Conservation (phyloP, 352 stramenopile genomes). For the Thalassiosira pacifica region DNA sequence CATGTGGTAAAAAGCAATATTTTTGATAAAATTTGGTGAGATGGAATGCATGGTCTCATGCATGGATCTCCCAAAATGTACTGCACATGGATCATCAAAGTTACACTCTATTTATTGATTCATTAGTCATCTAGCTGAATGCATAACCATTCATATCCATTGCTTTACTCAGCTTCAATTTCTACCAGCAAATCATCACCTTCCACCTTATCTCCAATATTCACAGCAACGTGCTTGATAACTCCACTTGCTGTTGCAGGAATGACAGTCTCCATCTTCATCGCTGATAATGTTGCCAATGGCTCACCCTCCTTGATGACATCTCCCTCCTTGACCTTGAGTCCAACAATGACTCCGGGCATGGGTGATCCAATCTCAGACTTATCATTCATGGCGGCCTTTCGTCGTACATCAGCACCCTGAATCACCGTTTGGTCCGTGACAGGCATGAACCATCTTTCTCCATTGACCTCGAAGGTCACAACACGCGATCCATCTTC, state of each 20-base stretch:
- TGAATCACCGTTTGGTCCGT: conserved; percentile 88
- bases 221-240: conserved; percentile 91
- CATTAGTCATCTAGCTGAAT: too few species aligned
- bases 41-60: too few species aligned
- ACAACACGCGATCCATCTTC: conserved; percentile 89
- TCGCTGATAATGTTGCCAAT: conserved; percentile 94
- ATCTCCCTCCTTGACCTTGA: conserved; percentile 92
- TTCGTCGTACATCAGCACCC: conserved; percentile 86
- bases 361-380: conserved; percentile 94
- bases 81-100: too few species aligned
- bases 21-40: too few species aligned
- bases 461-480: conserved; percentile 96
- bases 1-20: too few species aligned
- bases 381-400: conserved; percentile 84
- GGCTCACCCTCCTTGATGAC: conserved; percentile 92
- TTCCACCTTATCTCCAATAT: conserved; percentile 94
- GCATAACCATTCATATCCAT: conserved; percentile 12
- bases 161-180: conserved; percentile 89
- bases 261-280: conserved; percentile 99
- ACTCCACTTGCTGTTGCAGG: conserved; percentile 90
- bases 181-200: conserved; percentile 95
- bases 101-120: too few species aligned
- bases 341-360: conserved; percentile 93
- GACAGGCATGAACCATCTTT: conserved; percentile 91
- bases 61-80: too few species aligned